Conservation (phyloP, 306 rosid species). For the Crotalaria pallida region DNA sequence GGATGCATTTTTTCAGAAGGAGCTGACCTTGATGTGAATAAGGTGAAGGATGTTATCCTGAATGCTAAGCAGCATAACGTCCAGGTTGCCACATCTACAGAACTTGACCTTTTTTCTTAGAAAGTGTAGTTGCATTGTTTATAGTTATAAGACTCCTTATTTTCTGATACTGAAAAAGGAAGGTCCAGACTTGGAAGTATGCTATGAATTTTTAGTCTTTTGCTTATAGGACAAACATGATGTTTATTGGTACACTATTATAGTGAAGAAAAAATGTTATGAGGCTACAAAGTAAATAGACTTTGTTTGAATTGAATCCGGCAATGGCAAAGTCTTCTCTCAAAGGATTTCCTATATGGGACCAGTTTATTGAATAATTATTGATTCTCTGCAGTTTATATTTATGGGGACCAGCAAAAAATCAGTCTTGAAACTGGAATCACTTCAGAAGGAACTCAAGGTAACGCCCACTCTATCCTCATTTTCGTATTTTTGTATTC, state of each 20-base stretch:
- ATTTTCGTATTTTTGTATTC: background rate
- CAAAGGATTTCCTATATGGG: conserved; percentile 11
- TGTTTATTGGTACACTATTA: background rate
- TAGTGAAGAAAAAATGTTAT: conserved; percentile 10
- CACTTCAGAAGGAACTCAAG: conserved; percentile 48
- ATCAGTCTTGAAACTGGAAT: conserved; percentile 36
- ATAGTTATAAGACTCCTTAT: conserved; percentile 3
- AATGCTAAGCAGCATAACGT: conserved; percentile 34
- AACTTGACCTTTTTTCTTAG: background rate
- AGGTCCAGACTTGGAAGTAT: background rate
- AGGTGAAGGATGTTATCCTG: conserved; percentile 39
- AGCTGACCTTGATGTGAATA: conserved; percentile 44
- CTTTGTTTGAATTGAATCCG: background rate
- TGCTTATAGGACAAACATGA: background rate
- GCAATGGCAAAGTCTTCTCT: conserved; percentile 6
- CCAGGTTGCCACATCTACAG: conserved; percentile 55
- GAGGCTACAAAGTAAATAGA: conserved; percentile 2
- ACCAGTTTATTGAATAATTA: conserved; percentile 19
- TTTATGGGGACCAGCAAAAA: conserved; percentile 40
- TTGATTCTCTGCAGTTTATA: conserved; percentile 54
- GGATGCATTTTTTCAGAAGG: conserved; percentile 59
- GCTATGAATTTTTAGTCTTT: background rate
- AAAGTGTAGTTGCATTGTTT: conserved; percentile 4
- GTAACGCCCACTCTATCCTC: conserved; percentile 24
- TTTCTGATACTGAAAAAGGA: background rate